A percentile compares a stretch with the other conserved stretches of the same genome.
Conservation (phyloP, 768 basidiomycete genomes). For the Suillus brevipes region DNA sequence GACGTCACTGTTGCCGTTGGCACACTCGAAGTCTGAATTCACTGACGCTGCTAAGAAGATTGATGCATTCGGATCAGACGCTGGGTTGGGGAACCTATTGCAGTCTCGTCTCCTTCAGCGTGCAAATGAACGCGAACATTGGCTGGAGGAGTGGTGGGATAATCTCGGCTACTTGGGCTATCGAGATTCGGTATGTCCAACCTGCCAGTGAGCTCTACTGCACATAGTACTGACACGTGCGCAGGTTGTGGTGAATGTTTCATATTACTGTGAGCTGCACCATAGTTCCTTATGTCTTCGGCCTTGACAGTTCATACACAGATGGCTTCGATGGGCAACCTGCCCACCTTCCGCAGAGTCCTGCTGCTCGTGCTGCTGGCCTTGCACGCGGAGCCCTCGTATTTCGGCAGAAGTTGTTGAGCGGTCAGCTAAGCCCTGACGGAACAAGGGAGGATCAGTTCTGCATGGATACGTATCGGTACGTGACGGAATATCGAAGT, state of each 20-base stretch:
- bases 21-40: slow-evolving; percentile 62
- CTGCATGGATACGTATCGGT: slow-evolving; percentile 90
- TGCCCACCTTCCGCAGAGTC: slow-evolving; percentile 53
- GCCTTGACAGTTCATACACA: slow-evolving; percentile 31
- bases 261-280: slow-evolving; percentile 80
- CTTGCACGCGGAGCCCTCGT: slow-evolving; percentile 71
- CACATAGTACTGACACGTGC: background rate
- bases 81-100: slow-evolving; percentile 50
- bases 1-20: slow-evolving; percentile 70
- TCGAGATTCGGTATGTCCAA: slow-evolving; percentile 68
- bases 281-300: background rate
- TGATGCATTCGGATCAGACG: slow-evolving; percentile 53
- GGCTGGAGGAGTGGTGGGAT: slow-evolving; percentile 97
- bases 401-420: slow-evolving; percentile 69
- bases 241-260: slow-evolving; percentile 86
- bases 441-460: slow-evolving; percentile 64
- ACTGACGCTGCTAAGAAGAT: slow-evolving; percentile 58
- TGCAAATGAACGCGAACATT: slow-evolving; percentile 60
- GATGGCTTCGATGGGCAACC: slow-evolving; percentile 80
- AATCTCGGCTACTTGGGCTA: slow-evolving; percentile 80
- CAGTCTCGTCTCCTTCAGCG: slow-evolving; percentile 64
- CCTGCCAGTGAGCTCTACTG: background rate
- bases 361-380: slow-evolving; percentile 68
- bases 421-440: slow-evolving; percentile 66
- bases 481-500: slow-evolving; percentile 12